These are phyloP conservation scores for Leersia perrieri DNA, from an alignment of 176 grass and related monocot genomes.

Conservation along the genomic window DNA sequence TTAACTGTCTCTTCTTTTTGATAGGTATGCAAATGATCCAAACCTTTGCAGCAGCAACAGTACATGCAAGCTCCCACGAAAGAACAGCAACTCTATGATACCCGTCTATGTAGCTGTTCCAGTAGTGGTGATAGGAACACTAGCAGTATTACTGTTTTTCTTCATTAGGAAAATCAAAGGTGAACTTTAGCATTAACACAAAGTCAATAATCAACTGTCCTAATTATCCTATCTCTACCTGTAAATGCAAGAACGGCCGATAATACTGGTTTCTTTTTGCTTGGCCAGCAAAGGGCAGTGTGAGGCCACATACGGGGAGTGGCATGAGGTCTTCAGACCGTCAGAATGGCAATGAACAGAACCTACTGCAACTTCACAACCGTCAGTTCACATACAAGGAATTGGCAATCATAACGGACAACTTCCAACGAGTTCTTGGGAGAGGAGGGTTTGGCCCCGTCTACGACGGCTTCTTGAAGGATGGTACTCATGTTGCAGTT, in stretches of 20 bases:
- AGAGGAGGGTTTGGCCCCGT: constrained; percentile 60
- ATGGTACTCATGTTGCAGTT: constrained; percentile 56
- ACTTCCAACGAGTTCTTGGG: constrained; percentile 47
- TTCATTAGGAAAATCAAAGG: constrained; percentile 23
- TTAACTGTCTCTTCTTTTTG: neutral
- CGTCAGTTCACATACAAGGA: constrained; percentile 49
- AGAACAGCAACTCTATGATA: constrained; percentile 25
- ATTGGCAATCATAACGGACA: constrained; percentile 42
- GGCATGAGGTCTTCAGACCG: neutral
- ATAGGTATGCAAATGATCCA: constrained; percentile 38
- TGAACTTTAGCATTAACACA: neutral
- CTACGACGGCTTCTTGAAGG: constrained; percentile 44
- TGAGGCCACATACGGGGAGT: constrained; percentile 11
- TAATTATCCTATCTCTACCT: too few species aligned
- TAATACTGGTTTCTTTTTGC: neutral
- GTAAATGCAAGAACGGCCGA: neutral
- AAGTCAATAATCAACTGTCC: neutral
- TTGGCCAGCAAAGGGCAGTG: neutral
- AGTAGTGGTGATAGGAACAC: constrained; percentile 29
- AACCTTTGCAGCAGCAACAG: constrained; percentile 30
- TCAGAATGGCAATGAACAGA: neutral
- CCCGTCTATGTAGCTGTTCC: constrained; percentile 39
- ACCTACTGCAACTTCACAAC: constrained; percentile 34
- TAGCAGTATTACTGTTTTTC: constrained; percentile 21
- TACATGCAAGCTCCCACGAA: constrained; percentile 28